A percentile compares a stretch with the other conserved stretches of the same genome.
These are phyloP conservation scores for Nymphaea thermarum DNA, from an alignment of 164 flowering plant species.

Conservation along the genomic window DNA sequence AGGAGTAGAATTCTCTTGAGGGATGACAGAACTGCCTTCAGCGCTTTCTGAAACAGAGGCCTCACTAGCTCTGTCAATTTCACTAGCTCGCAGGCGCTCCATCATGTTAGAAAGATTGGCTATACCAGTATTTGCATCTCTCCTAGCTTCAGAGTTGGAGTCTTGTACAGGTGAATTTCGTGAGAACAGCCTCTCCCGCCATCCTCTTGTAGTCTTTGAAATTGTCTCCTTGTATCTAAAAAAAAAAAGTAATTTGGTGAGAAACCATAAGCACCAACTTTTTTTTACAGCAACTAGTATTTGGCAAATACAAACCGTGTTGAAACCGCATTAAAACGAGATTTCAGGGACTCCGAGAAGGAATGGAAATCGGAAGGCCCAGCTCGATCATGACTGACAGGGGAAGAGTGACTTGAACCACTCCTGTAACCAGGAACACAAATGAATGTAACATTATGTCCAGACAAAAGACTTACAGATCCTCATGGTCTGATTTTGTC, in stretches of 20 bases:
- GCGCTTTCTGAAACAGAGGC: slow-evolving; percentile 19
- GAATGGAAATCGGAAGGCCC: slow-evolving; percentile 86
- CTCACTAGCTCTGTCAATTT: slow-evolving; percentile 14
- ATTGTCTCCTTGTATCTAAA: slow-evolving; percentile 65
- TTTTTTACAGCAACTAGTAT: background rate
- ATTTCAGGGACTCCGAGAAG: slow-evolving; percentile 64
- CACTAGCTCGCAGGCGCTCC: slow-evolving; percentile 42
- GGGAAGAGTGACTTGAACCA: slow-evolving; percentile 33
- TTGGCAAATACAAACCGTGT: slow-evolving; percentile 26
- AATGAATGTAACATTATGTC: background rate
- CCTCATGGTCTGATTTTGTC: background rate
- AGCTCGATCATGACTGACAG: slow-evolving; percentile 43
- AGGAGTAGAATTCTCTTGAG: slow-evolving; percentile 13
- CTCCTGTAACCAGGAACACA: slow-evolving; percentile 14
- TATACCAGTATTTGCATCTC: slow-evolving; percentile 59
- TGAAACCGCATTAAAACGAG: slow-evolving; percentile 61
- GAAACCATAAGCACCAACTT: background rate
- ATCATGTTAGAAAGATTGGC: slow-evolving; percentile 49
- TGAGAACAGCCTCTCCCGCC: slow-evolving; percentile 72
- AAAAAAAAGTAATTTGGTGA: background rate
- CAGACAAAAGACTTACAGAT: background rate
- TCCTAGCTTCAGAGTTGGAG: slow-evolving; percentile 40
- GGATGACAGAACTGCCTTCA: slow-evolving; percentile 5
- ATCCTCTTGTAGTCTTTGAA: slow-evolving; percentile 69
- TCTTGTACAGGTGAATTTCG: slow-evolving; percentile 44